Base-by-base conservation (phyloP, 2,329 filamentous ascomycete genomes). In the Davidsoniella virescens region DNA sequence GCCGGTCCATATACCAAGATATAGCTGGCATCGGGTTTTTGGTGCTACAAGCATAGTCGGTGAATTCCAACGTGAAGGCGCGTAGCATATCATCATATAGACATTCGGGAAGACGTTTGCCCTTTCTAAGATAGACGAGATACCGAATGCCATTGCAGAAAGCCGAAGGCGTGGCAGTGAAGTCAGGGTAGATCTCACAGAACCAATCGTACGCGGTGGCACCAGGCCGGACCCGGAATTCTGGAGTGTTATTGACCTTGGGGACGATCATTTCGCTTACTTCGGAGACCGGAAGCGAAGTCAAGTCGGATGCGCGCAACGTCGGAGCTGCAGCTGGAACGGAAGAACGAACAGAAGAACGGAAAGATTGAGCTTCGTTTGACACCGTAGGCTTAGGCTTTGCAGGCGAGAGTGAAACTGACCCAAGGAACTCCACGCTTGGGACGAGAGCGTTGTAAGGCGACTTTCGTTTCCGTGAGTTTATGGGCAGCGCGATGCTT, bases 11-110 rank as follows among this genome's bases (percentile, higher is more conserved):
- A 56, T 59, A 70, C 65, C 68, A 75, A 23, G 69, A 58, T 3
- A 69, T 58, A 1, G 65, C 66, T 2, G 64, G 59, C 7, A 68
- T 60, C 0, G 62, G 54, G 18, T 61, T 48, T 47, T 38, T 49
- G 16, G 37, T 54, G 2, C 54, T 53, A 5, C 59, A 56, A 20
- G 69, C 62, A 49, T 75, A 74, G 0, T 57, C 54, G 5, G 65
- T 54, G 54, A 67, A 77, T 1, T 66, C 63, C 1, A 57, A 58
- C 1, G 65, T 61, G 47, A 69, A 75, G 2, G 60, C 58, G 6
- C 67, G 61, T 26, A 77, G 66, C 48, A 75, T 72, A 50, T 76
- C 73, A 55, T 77, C 74, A 52, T 68, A 76, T 0, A 73, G 57
- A 49, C 62, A 71, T 20, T 65, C 63, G 10, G 65, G 62, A 16